Base-by-base conservation (phyloP, 106 monocot genomes). In the Apostasia shenzhenica region DNA sequence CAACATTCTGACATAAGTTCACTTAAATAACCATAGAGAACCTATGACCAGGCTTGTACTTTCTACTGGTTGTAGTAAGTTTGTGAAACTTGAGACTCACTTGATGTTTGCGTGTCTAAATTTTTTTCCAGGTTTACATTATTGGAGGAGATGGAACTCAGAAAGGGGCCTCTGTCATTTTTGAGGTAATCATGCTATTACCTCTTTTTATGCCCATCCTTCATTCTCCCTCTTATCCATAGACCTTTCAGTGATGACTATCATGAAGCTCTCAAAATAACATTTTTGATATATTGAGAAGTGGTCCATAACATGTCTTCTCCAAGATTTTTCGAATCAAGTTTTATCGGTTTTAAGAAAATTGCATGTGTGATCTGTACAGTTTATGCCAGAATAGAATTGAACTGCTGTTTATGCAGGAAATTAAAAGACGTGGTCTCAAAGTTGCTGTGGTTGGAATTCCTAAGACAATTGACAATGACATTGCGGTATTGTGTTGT, bases 141-240 rank as follows among this genome's bases (percentile, higher is more conserved):
- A 80, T 94, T 87, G 94, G 94, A 48, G 94, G 94, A 49, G 94
- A 94, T 78, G 94, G 94, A 77, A 94, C 94, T 62, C 94, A 94
- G 48, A 94, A 77, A 72, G 94, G 94, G 0, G 94, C 94, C n/a
- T 81, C 88, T 57, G 83, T 90, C 37, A 94, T 94, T 77, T 94
- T 81, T 81, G 83, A 94, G 94, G 94, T 91, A 87, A 69, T 49
- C 61, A 47, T 40, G 14, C 40, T 5, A 58, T 7, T 66, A 6
- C 56, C 3, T 48, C 37, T 14, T 65, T 55, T 4, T 60, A 41
- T 11, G 13, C 6, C 40, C 5, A 41, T 60, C 8, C 41, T 14
- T 46, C 46, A 45, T 46, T 14, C 9, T 41, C 40, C 8, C 41
- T 40, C 41, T 1, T 59, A 2, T 38, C 7, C 41, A 39, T 41